phyloP scores from a whole-genome alignment of 2,329 filamentous ascomycete species.

The Fusarium globosum region DNA sequence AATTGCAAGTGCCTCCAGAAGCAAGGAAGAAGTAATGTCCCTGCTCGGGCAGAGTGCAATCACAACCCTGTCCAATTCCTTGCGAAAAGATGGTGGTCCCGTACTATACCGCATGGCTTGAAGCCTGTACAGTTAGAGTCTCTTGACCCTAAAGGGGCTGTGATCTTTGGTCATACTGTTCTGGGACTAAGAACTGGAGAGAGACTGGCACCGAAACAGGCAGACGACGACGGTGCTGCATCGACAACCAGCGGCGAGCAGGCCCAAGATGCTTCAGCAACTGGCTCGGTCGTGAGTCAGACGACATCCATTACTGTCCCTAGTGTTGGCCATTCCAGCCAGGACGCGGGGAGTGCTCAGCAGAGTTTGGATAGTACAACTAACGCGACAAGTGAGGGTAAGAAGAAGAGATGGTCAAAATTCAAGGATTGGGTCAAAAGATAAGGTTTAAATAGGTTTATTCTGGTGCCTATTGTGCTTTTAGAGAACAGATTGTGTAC shows the following conservation, averaged over 20 bases:
- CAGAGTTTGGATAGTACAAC: neutral
- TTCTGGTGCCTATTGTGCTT: rapidly evolving
- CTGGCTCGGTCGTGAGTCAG: neutral
- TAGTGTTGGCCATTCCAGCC: neutral
- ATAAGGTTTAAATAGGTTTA: neutral
- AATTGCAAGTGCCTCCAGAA: neutral
- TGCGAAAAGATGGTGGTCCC: conserved; percentile 13
- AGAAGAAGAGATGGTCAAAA: neutral
- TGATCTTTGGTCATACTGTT: conserved; percentile 6
- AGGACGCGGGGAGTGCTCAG: neutral
- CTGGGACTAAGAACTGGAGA: neutral
- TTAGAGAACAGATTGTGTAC: rapidly evolving
- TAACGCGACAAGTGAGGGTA: neutral
- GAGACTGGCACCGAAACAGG: neutral
- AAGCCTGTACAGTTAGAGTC: neutral
- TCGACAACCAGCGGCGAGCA: neutral
- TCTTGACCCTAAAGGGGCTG: neutral
- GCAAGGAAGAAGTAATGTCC: no score
- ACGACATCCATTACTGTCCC: conserved; percentile 6
- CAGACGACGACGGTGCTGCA: neutral
- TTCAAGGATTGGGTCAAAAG: neutral
- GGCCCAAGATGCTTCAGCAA: neutral
- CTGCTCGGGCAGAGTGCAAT: neutral
- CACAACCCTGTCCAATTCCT: conserved; percentile 19
- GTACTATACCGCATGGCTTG: neutral